These are phyloP conservation scores for Asterionellopsis glacialis DNA, from an alignment of 108 stramenopile genomes.

Conservation along the genomic window DNA sequence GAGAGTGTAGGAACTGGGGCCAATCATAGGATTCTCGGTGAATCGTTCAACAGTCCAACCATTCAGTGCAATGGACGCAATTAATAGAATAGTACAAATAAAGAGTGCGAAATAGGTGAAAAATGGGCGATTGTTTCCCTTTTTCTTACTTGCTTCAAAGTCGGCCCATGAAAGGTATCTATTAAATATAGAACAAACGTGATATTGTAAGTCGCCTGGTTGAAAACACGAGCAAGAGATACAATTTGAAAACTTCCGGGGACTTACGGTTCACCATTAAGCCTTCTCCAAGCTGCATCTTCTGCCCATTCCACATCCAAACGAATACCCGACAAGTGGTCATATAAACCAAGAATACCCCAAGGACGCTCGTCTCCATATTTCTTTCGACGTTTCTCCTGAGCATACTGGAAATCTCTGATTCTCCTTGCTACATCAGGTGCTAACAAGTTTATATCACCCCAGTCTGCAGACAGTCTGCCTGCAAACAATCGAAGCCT, in stretches of 20 bases:
- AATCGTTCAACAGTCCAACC: slow-evolving; percentile 82
- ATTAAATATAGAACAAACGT: background rate
- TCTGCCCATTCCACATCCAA: slow-evolving; percentile 90
- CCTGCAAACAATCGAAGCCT: slow-evolving; percentile 74
- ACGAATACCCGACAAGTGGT: slow-evolving; percentile 66
- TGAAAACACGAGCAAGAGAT: background rate
- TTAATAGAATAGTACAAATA: slow-evolving; percentile 58
- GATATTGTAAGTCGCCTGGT: background rate
- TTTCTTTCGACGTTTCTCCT: slow-evolving; percentile 66
- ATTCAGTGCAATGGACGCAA: slow-evolving; percentile 73
- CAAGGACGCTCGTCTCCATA: slow-evolving; percentile 77
- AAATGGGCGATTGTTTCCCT: slow-evolving; percentile 61
- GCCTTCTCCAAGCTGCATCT: slow-evolving; percentile 78
- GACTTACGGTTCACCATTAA: slow-evolving; percentile 60
- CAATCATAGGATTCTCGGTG: slow-evolving; percentile 78
- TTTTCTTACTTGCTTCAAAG: slow-evolving; percentile 61
- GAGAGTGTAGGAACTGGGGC: slow-evolving; percentile 83
- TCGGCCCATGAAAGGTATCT: slow-evolving; percentile 77
- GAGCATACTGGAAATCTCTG: slow-evolving; percentile 81
- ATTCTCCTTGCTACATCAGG: slow-evolving; percentile 69
- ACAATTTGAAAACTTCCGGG: background rate
- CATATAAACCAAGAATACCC: slow-evolving; percentile 83
- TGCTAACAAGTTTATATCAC: slow-evolving; percentile 54
- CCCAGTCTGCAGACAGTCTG: slow-evolving; percentile 71
- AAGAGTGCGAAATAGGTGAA: slow-evolving; percentile 68